A percentile compares a stretch with the other conserved stretches of the same genome.
Evolutionary conservation across 2,329 filamentous ascomycete genomes (phyloP).

Genomic region (Aspergillus sp.): DNA sequence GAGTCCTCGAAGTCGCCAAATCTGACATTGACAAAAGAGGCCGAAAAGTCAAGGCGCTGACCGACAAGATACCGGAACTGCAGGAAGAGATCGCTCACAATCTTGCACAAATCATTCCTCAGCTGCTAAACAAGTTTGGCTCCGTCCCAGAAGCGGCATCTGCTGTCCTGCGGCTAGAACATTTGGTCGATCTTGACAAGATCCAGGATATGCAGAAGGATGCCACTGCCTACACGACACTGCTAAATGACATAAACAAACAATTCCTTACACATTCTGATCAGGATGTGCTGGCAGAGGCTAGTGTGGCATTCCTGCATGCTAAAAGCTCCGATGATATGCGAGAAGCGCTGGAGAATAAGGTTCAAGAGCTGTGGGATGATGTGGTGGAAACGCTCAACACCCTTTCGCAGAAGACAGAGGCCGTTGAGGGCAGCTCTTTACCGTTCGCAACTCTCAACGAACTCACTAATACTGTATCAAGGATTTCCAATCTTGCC

Average conservation of each 20-base stretch:
- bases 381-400: conserved; percentile 72
- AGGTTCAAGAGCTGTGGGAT: conserved; percentile 82
- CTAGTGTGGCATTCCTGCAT: conserved; percentile 77
- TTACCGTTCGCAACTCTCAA: conserved; percentile 64
- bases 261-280: conserved; percentile 94
- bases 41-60: conserved; percentile 59
- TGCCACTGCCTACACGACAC: conserved; percentile 71
- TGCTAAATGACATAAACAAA: conserved; percentile 88
- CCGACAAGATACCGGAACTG: conserved; percentile 63
- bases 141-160: conserved; percentile 84
- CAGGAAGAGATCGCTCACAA: conserved; percentile 77
- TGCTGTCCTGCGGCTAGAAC: conserved; percentile 79
- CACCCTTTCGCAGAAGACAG: conserved; percentile 67
- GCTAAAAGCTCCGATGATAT: conserved; percentile 85
- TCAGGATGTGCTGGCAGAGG: conserved; percentile 79
- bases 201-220: conserved; percentile 89
- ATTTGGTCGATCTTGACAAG: conserved; percentile 79
- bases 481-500: conserved; percentile 78
- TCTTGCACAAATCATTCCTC: conserved; percentile 76
- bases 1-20: conserved; percentile 66
- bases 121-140: conserved; percentile 87
- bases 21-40: conserved; percentile 55
- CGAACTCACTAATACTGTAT: conserved; percentile 70
- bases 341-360: conserved; percentile 78
- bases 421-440: conserved; percentile 70